Evolutionary conservation across 2,329 filamentous ascomycete genomes (phyloP).

Genomic region (Calonectria naviculata): DNA sequence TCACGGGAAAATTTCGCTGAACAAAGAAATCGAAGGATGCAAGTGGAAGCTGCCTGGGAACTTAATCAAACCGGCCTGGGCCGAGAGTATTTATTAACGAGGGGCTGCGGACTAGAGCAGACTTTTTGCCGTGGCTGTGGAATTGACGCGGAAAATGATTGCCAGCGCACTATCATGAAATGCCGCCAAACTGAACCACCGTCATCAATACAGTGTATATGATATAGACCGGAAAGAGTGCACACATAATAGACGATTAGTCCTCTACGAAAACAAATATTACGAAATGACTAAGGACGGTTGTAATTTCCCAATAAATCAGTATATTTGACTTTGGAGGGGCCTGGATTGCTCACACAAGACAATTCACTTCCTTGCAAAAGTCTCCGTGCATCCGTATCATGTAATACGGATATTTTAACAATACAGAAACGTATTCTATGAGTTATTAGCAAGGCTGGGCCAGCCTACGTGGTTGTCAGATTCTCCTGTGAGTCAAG

Average conservation of each 20-base stretch:
- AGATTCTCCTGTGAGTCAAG: not conserved
- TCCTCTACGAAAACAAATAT: too few relatives aligned
- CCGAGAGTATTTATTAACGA: slow-evolving; percentile 9
- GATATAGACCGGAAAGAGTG: not conserved
- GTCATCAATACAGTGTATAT: not conserved
- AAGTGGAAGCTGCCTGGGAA: not conserved
- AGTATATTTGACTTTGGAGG: too few relatives aligned
- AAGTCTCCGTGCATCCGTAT: not conserved
- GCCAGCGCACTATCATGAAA: not conserved
- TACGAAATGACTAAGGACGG: too few relatives aligned
- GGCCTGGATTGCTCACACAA: too few relatives aligned
- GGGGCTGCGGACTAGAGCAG: not conserved
- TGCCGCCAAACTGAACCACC: not conserved
- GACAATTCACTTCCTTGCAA: not conserved
- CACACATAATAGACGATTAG: too few relatives aligned
- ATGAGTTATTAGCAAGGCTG: not conserved
- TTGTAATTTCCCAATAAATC: too few relatives aligned
- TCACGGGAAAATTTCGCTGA: not conserved
- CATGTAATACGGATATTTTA: not conserved
- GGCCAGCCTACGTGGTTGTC: not conserved
- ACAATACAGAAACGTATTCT: not conserved
- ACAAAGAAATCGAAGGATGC: not conserved
- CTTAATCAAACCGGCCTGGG: not conserved
- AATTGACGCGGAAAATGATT: slow-evolving; percentile 25
- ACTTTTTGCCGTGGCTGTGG: slow-evolving; percentile 6